These are phyloP conservation scores for Clonostachys solani DNA, from an alignment of 2,329 filamentous ascomycete genomes.

Conservation along the genomic window DNA sequence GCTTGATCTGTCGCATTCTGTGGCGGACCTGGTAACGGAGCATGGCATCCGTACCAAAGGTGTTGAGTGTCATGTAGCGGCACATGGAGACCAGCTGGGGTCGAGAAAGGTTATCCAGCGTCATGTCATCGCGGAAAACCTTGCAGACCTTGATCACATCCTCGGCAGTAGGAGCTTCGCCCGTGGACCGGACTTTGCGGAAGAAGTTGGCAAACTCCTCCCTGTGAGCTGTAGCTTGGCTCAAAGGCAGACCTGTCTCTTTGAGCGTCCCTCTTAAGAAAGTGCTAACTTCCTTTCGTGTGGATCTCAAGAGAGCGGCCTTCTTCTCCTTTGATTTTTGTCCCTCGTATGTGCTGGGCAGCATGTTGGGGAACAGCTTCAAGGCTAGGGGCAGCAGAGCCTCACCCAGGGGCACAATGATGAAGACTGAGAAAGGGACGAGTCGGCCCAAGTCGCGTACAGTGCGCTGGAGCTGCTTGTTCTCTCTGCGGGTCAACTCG, in stretches of 20 bases:
- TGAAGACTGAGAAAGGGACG: conserved; percentile 93
- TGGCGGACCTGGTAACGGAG: conserved; percentile 95
- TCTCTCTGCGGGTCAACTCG: conserved; percentile 89
- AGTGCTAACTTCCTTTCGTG: conserved; percentile 86
- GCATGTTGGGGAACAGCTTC: conserved; percentile 93
- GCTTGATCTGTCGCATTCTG: conserved; percentile 98
- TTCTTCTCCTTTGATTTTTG: conserved; percentile 89
- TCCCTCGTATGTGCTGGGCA: conserved; percentile 95
- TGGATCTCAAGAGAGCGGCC: conserved; percentile 73
- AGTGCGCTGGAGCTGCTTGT: conserved; percentile 87
- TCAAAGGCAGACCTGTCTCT: conserved; percentile 90
- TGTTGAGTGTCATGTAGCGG: conserved; percentile 96
- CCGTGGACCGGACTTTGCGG: conserved; percentile 88
- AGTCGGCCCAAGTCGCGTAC: conserved; percentile 90
- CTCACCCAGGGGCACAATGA: conserved; percentile 96
- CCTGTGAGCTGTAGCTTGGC: conserved; percentile 76
- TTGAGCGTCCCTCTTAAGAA: conserved; percentile 86
- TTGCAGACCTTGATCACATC: conserved; percentile 99
- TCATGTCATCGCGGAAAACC: conserved; percentile 96
- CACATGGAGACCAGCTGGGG: conserved; percentile 97
- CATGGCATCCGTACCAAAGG: conserved; percentile 96
- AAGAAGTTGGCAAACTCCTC: conserved; percentile 97
- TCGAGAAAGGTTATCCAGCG: conserved; percentile 91
- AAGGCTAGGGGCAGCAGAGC: conserved; percentile 86
- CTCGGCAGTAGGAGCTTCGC: conserved; percentile 79